phyloP scores from a whole-genome alignment of 1,284 basidiomycete species.

The Boletus mariae region DNA sequence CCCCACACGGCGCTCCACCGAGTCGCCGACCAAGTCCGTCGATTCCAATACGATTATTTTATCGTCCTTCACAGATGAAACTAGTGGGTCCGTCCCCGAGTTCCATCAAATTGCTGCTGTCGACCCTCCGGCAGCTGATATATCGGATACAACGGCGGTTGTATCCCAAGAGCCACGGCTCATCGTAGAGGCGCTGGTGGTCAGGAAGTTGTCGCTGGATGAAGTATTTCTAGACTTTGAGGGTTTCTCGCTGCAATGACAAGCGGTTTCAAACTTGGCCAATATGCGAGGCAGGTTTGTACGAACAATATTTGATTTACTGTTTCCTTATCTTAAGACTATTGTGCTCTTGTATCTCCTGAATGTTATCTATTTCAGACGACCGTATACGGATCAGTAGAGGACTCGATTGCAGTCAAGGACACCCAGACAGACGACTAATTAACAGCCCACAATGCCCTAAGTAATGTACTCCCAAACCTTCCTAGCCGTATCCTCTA shows the following conservation, averaged over 20 bases:
- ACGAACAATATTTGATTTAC: background rate
- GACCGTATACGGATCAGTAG: too few relatives aligned
- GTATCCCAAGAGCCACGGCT: slow-evolving; percentile 41
- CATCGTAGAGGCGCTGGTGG: slow-evolving; percentile 77
- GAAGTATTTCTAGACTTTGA: slow-evolving; percentile 73
- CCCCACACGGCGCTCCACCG: slow-evolving; percentile 2
- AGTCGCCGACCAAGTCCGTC: slow-evolving; percentile 14
- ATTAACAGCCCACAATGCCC: background rate
- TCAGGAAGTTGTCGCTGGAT: slow-evolving; percentile 67
- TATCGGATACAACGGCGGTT: background rate
- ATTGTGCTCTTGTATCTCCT: background rate
- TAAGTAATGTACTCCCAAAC: slow-evolving; percentile 38
- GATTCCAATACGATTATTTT: slow-evolving; percentile 4
- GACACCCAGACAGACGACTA: too few relatives aligned
- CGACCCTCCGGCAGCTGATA: slow-evolving; percentile 9
- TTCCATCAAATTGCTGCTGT: slow-evolving; percentile 32
- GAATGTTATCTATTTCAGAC: background rate
- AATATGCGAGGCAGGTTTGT: background rate
- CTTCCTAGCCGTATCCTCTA: slow-evolving; percentile 41
- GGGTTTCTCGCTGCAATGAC: slow-evolving; percentile 51
- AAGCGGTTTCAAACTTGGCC: background rate
- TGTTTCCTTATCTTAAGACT: background rate
- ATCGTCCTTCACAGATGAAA: slow-evolving; percentile 9
- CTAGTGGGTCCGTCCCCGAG: slow-evolving; percentile 27
- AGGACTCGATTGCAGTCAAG: too few relatives aligned